These are phyloP conservation scores for Rosa rugosa DNA, from an alignment of 306 rosid genomes.

Conservation along the genomic window DNA sequence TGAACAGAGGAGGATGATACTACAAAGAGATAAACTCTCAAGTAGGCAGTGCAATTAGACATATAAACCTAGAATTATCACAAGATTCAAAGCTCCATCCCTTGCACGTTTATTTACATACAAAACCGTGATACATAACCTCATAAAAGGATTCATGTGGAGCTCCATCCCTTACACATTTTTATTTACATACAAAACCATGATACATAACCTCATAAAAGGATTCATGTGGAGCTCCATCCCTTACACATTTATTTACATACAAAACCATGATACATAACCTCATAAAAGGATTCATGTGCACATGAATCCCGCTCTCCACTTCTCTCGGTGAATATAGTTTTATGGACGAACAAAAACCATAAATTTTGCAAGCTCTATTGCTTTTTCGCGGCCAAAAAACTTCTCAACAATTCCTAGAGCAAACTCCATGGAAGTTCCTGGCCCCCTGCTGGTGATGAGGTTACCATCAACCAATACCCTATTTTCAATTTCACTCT, in stretches of 20 bases:
- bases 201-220: not conserved
- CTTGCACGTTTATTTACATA: not conserved
- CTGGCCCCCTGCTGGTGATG: conserved; percentile 89
- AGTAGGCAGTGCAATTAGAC: not conserved
- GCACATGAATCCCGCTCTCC: not conserved
- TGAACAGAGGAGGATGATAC: not conserved
- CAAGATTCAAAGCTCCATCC: not conserved
- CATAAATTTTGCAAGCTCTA: conserved; percentile 54
- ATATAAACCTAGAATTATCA: not conserved
- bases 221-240: not conserved
- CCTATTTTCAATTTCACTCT: conserved; percentile 69
- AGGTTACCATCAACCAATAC: conserved; percentile 82
- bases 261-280: not conserved
- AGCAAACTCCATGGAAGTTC: conserved; percentile 75
- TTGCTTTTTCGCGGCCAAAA: conserved; percentile 55
- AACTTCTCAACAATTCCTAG: conserved; percentile 80
- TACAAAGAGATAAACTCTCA: not conserved
- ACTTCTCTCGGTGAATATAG: not conserved
- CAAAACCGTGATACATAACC: not conserved
- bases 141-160: not conserved
- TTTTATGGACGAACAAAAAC: conserved; percentile 41
- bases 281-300: not conserved
- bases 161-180: not conserved
- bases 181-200: conserved; percentile 2
- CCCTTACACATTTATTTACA: not conserved